A percentile compares a stretch with the other conserved stretches of the same genome.
phyloP scores from a whole-genome alignment of 2,329 filamentous ascomycete species.

The Botrytis galanthina region DNA sequence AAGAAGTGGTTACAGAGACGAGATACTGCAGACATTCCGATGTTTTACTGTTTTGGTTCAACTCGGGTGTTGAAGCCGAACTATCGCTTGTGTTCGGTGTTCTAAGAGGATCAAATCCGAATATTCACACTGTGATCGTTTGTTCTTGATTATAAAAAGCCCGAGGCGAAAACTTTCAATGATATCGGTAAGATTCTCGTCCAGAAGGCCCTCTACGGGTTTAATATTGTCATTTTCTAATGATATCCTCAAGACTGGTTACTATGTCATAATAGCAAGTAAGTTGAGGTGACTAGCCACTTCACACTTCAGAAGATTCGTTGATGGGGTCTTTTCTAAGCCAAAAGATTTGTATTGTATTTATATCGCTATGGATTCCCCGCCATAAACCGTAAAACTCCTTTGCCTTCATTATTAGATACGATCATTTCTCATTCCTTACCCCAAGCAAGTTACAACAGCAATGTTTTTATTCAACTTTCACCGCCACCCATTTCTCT shows the following conservation, averaged over 20 bases:
- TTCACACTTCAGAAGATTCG: neutral
- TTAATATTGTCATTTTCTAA: neutral
- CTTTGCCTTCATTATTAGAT: neutral
- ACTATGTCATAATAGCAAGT: neutral
- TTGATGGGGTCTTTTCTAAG: neutral
- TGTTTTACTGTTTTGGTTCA: neutral
- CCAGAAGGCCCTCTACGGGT: neutral
- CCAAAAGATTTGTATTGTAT: neutral
- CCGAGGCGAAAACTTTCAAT: neutral
- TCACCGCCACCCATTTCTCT: conserved; percentile 52
- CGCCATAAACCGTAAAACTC: neutral
- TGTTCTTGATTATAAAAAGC: neutral
- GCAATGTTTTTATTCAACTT: neutral
- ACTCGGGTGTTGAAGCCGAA: neutral
- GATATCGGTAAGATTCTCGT: neutral
- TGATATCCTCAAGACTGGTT: neutral
- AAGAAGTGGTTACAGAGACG: neutral
- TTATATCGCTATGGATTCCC: neutral
- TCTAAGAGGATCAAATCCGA: neutral
- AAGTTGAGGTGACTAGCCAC: neutral
- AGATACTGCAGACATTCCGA: neutral
- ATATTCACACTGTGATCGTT: neutral
- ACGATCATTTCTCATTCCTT: neutral
- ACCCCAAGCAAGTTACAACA: neutral
- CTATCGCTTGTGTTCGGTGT: neutral